These are phyloP conservation scores for Apostasia shenzhenica DNA, from an alignment of 106 monocot genomes.

Conservation along the genomic window DNA sequence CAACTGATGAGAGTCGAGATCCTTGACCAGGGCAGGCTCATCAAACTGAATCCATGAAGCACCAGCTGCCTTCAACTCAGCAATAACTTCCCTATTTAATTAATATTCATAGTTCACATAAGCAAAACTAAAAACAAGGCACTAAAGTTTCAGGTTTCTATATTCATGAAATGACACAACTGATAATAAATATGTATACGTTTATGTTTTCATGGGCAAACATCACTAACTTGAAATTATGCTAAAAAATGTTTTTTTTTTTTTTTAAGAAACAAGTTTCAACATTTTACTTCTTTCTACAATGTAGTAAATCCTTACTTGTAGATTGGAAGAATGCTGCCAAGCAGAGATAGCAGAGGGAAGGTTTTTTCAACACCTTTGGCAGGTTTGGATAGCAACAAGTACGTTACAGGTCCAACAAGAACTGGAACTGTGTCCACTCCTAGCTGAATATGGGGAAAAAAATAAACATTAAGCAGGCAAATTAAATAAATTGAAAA, in stretches of 20 bases:
- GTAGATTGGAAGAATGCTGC: constrained; percentile 15
- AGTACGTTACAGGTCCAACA: constrained; percentile 23
- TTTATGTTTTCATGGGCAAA: too few species aligned
- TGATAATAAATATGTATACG: too few species aligned
- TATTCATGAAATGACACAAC: not conserved
- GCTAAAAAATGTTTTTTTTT: too few species aligned
- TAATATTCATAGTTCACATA: not conserved
- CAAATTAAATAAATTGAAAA: not conserved
- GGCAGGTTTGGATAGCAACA: constrained; percentile 23
- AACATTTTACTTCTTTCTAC: not conserved
- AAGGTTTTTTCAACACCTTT: constrained; percentile 26
- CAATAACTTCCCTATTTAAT: constrained; percentile 17
- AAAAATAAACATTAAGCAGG: not conserved
- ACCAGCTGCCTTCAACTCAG: constrained; percentile 28
- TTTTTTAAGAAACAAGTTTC: too few species aligned
- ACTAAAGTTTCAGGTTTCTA: too few species aligned
- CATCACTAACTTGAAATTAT: too few species aligned
- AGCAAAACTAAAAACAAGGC: not conserved
- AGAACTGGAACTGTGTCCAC: constrained; percentile 26
- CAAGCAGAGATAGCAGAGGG: constrained; percentile 23
- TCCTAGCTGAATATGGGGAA: constrained; percentile 9
- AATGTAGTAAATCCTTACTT: constrained; percentile 14
- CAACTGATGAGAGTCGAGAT: constrained; percentile 22
- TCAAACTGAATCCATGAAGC: constrained; percentile 31
- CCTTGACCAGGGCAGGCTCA: constrained; percentile 24